Percentiles rank a stretch among this genome's conserved stretches.
Conservation (phyloP, 2,329 filamentous ascomycete genomes). For the Dothideomycetidae sp. region DNA sequence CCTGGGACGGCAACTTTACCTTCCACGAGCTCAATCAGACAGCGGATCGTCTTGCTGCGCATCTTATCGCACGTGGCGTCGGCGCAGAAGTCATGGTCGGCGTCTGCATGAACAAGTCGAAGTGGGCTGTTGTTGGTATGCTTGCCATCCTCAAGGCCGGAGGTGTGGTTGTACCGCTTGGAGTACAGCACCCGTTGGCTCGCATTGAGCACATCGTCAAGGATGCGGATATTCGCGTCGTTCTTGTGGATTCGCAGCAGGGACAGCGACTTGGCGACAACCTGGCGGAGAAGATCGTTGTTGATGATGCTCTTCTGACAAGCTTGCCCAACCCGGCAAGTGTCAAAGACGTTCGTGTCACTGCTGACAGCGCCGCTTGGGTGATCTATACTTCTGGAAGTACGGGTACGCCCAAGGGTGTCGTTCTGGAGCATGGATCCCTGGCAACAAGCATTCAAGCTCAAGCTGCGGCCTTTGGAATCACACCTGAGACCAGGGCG, state of each 20-base stretch:
- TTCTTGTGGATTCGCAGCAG: background rate
- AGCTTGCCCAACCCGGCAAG: too few relatives aligned
- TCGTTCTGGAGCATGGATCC: conserved; percentile 29
- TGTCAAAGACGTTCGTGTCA: conserved; percentile 9
- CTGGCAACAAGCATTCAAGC: conserved; percentile 40
- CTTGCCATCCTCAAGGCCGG: conserved; percentile 21
- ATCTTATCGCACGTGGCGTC: conserved; percentile 11
- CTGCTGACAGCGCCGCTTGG: conserved; percentile 2
- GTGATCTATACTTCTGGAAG: conserved; percentile 20
- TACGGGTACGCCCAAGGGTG: conserved; percentile 17
- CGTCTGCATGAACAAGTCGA: conserved; percentile 18
- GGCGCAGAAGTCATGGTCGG: conserved; percentile 12
- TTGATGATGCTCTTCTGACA: conserved; percentile 14
- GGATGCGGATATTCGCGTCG: conserved; percentile 13
- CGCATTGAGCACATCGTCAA: conserved; percentile 17
- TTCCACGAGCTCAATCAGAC: conserved; percentile 16
- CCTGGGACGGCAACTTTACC: conserved; percentile 17
- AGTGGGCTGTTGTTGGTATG: conserved; percentile 18
- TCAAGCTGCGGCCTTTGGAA: conserved; percentile 14
- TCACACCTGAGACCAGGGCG: conserved; percentile 5
- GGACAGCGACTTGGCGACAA: background rate
- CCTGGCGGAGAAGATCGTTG: background rate
- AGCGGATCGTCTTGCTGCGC: conserved; percentile 13
- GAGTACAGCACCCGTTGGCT: conserved; percentile 17
- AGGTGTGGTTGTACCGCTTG: conserved; percentile 17